These are phyloP conservation scores for Paxillus rubicundulus DNA, from an alignment of 768 basidiomycete species.

Conservation along the genomic window DNA sequence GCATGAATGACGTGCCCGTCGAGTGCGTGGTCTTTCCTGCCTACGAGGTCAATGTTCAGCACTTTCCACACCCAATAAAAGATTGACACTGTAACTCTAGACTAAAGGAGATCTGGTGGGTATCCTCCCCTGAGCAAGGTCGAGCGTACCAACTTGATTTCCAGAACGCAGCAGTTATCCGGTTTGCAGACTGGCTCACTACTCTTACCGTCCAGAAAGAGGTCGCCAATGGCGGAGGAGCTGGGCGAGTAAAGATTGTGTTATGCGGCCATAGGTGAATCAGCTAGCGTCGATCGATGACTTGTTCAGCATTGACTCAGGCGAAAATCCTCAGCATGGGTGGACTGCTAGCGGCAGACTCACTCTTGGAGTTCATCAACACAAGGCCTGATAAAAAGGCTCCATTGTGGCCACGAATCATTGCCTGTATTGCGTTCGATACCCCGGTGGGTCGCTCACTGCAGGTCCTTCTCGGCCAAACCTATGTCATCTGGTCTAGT, in stretches of 20 bases:
- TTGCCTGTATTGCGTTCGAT: constrained; percentile 84
- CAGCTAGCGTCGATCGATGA: not conserved
- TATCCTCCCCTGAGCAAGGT: constrained; percentile 11
- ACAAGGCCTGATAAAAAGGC: constrained; percentile 61
- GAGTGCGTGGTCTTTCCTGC: constrained; percentile 85
- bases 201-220: constrained; percentile 85
- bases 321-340: constrained; percentile 70
- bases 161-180: constrained; percentile 76
- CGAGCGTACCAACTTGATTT: constrained; percentile 1
- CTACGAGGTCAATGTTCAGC: constrained; percentile 62
- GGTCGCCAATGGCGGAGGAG: constrained; percentile 74
- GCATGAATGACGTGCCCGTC: constrained; percentile 51
- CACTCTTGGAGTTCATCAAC: constrained; percentile 67
- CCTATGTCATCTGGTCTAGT: constrained; percentile 44
- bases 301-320: not conserved
- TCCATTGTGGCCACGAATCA: constrained; percentile 85
- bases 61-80: not conserved
- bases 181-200: constrained; percentile 91
- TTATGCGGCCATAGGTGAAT: constrained; percentile 85
- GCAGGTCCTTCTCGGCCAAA: not conserved
- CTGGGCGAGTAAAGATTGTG: constrained; percentile 69
- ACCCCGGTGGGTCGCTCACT: constrained; percentile 68
- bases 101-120: constrained; percentile 88
- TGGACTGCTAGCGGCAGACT: constrained; percentile 84
- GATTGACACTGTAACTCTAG: constrained; percentile 36